Evolutionary conservation across 1,284 basidiomycete species (phyloP), one percentile per base, ranked within the genome.

Genomic region (Quambalaria eucalypti): DNA sequence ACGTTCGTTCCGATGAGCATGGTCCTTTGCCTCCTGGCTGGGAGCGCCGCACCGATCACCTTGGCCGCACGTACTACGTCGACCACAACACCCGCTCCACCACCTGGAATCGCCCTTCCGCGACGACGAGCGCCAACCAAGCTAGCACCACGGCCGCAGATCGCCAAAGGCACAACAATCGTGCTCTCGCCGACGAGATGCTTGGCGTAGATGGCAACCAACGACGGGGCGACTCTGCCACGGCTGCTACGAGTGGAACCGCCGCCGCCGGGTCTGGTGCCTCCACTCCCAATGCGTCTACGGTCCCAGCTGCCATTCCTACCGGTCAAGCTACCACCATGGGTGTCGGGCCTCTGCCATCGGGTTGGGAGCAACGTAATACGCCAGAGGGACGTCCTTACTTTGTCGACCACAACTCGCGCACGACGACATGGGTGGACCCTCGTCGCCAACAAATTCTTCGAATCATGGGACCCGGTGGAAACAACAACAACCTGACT

Each of bases 391-490:
- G 93, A 4, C 82, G 95, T 48, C 90, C 93, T 1, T 98, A 97
- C 80, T 97, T 95, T 75, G 92, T 98, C 31, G 72, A 71, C 72
- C 90, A 95, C 79, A 89, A 89, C 75, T 91, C 90, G 0, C 84
- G 95, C 26, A 95, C 91, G 31, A 97, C 93, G 16, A 97, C 93
- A 23, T 98, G 93, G 93, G 90, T 90, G 29, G 95, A 99, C 76
- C 95, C 95, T 3, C 85, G 93, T 38, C 85, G 90, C 23, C 85
- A 87, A 76, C 88, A 88, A 54, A 82, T 91, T 56, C 81, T 86
- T 48, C 85, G 84, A 55, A 88, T 92, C 56, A 87, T 92, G 83
- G 88, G 87, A 9, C 87, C 88, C 64, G n/a, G n/a, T n/a, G n/a
- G n/a, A n/a, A 85, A 82, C 76, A 85, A 82, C 59, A 87, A 87